Evolutionary conservation across 2,329 filamentous ascomycete genomes (phyloP), one percentile per base, ranked within the genome.

Genomic region (Epichloe brachyelytri): DNA sequence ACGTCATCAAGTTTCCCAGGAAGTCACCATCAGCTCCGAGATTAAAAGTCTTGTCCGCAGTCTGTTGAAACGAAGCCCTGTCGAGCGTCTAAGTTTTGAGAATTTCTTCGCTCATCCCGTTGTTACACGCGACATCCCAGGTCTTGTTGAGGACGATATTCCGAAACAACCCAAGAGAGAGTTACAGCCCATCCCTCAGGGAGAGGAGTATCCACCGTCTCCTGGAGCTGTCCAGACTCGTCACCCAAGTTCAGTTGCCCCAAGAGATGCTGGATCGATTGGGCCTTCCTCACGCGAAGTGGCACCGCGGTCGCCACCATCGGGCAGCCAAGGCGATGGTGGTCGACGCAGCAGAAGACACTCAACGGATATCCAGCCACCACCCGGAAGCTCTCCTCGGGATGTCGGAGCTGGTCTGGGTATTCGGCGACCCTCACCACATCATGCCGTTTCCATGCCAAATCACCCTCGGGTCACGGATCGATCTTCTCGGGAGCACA

Each of bases 31-130:
- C 53, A 91, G 81, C 57, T 69, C 82, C 46, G 84, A 86, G 10
- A 80, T 96, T 70, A 95, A 95, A 66, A 74, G 77, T 20, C 71
- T 96, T 17, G 89, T 96, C 53, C 80, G 88, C 43, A 77, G 77
- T 39, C 75, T 98, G 15, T 71, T 98, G 56, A 96, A 91, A 71
- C 82, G 87, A 53, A 91, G 83, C 53, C 88, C 93, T 0, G 80
- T 87, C 5, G 88, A 95, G 65, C 79, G 93, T 52, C 78, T 95
- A 65, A 86, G 81, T 51, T 97, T 96, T 59, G 82, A 88, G 48
- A 81, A 85, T 56, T 93, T 96, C 64, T 97, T 97, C 68, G 73
- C 71, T 15, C 83, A 91, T 62, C 69, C 76, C 33, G 82, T 93
- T 33, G 79, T 95, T 49, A 79, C 78, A 12, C 78, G 77, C 19